Percentiles rank a stretch among this genome's conserved stretches.
phyloP scores from a whole-genome alignment of 352 stramenopile species.

The Globisporangium apiculatum region DNA sequence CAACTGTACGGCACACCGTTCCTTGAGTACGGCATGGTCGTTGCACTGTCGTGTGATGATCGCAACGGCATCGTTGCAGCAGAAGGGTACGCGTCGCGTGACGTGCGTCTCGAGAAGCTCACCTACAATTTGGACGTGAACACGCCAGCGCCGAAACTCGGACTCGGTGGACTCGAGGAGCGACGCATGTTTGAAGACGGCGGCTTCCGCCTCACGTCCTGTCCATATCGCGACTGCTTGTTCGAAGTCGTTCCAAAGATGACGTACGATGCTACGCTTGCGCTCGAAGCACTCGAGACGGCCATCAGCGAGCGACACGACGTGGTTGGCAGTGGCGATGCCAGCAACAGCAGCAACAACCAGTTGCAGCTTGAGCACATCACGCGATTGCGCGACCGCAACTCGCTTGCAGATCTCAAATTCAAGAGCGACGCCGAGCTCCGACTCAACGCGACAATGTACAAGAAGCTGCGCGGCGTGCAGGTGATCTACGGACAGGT shows the following conservation, averaged over 20 bases:
- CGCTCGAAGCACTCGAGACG: slow-evolving; percentile 20
- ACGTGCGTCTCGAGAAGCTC: slow-evolving; percentile 51
- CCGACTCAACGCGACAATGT: slow-evolving; percentile 62
- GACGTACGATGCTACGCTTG: slow-evolving; percentile 58
- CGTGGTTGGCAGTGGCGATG: not conserved
- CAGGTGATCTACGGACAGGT: slow-evolving; percentile 69
- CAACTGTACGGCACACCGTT: slow-evolving; percentile 31
- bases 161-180: slow-evolving; percentile 37
- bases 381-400: slow-evolving; percentile 12
- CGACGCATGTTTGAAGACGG: slow-evolving; percentile 27
- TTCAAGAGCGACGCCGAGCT: slow-evolving; percentile 68
- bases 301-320: slow-evolving; percentile 2
- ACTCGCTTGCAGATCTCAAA: slow-evolving; percentile 37
- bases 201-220: slow-evolving; percentile 31
- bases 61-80: slow-evolving; percentile 41
- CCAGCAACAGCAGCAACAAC: not conserved
- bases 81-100: slow-evolving; percentile 47
- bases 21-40: slow-evolving; percentile 64
- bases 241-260: slow-evolving; percentile 74
- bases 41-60: slow-evolving; percentile 57
- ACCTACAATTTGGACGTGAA: slow-evolving; percentile 20
- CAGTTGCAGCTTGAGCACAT: not conserved
- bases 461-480: slow-evolving; percentile 52
- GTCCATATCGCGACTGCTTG: slow-evolving; percentile 56
- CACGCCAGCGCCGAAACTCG: slow-evolving; percentile 26